These are phyloP conservation scores for Prosopis cineraria DNA, from an alignment of 306 rosid species.

Conservation along the genomic window DNA sequence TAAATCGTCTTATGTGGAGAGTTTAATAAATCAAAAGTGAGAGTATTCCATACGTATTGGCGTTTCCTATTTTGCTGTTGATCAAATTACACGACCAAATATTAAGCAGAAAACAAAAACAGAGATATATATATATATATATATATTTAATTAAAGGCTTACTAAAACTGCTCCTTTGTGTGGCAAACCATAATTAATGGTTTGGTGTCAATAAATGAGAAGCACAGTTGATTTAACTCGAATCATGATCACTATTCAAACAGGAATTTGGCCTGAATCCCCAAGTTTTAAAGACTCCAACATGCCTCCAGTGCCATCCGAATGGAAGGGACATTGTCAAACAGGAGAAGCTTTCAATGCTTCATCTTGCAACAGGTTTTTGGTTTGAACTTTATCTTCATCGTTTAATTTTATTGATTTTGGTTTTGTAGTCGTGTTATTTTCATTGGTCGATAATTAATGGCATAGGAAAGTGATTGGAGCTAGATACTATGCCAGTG, in stretches of 20 bases:
- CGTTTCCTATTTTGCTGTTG: too few relatives aligned
- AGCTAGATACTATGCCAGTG: constrained; percentile 72
- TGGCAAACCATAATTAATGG: neutral
- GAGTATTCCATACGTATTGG: neutral
- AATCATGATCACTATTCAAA: neutral
- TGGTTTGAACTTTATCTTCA: constrained; percentile 16
- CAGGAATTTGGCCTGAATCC: constrained; percentile 97
- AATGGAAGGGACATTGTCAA: constrained; percentile 78
- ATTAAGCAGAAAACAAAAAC: too few relatives aligned
- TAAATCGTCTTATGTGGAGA: neutral
- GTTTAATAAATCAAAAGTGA: constrained; percentile 2
- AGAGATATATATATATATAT: too few relatives aligned
- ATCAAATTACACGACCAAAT: too few relatives aligned
- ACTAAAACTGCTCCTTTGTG: neutral
- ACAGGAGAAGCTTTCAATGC: constrained; percentile 78
- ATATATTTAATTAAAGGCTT: too few relatives aligned
- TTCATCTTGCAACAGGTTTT: constrained; percentile 85
- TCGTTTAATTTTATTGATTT: neutral
- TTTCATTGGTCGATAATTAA: constrained; percentile 27
- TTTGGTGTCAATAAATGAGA: constrained; percentile 18
- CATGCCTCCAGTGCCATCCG: constrained; percentile 79
- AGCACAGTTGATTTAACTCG: neutral
- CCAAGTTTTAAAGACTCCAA: constrained; percentile 71
- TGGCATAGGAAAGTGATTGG: constrained; percentile 77
- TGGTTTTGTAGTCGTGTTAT: neutral